These are phyloP conservation scores for Cercospora citrullina DNA, from an alignment of 2,329 filamentous ascomycete species.

Conservation along the genomic window DNA sequence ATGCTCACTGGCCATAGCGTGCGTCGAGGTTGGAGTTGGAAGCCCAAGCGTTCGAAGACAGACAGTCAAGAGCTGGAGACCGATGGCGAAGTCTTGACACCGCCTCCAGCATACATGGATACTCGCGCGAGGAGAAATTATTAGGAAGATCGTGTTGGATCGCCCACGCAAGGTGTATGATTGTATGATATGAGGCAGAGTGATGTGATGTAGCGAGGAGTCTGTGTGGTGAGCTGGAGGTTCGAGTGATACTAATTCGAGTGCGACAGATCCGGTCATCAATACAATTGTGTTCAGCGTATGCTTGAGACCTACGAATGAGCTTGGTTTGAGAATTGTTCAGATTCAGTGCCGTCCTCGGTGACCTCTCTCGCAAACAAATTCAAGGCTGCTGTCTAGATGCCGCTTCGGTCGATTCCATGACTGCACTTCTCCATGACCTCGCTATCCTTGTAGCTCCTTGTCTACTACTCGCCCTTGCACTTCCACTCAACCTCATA, in stretches of 20 bases:
- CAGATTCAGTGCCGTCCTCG: too few species aligned
- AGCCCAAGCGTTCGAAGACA: not conserved
- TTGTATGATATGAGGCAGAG: not conserved
- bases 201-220: not conserved
- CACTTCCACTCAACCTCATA: too few species aligned
- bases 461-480: too few species aligned
- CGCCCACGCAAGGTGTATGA: conserved; percentile 8
- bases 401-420: too few species aligned
- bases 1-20: not conserved
- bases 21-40: not conserved
- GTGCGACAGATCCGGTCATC: not conserved
- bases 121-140: not conserved
- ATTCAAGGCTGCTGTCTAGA: too few species aligned
- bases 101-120: not conserved
- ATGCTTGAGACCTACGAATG: not conserved
- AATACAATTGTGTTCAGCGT: not conserved
- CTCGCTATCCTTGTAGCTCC: too few species aligned
- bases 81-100: not conserved
- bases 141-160: not conserved
- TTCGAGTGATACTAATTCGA: not conserved
- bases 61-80: not conserved
- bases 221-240: not conserved
- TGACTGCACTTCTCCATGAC: too few species aligned
- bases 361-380: too few species aligned
- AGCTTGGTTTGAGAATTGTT: too few species aligned